Conservation (phyloP, 768 basidiomycete species). For the Auriscalpium orientale region DNA sequence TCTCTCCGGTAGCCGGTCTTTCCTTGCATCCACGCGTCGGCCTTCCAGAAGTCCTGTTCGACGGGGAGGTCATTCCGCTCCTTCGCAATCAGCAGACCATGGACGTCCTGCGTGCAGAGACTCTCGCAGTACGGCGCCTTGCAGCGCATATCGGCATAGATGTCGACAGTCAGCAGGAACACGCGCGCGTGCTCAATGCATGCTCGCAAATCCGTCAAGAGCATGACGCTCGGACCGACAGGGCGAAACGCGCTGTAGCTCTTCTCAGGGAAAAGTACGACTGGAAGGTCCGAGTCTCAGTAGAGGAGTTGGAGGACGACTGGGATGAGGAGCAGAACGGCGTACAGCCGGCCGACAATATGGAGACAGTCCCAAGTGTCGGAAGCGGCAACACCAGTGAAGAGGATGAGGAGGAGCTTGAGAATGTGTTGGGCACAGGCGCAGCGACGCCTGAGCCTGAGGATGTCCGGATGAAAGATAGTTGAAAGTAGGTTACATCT, state of each 20-base stretch:
- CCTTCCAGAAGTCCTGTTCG: conserved; percentile 60
- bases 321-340: conserved; percentile 26
- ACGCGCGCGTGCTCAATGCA: conserved; percentile 43
- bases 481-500: no score
- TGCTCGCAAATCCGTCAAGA: conserved; percentile 59
- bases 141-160: conserved; percentile 45
- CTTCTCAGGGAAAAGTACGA: conserved; percentile 77
- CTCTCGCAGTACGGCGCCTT: conserved; percentile 62
- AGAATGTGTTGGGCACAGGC: conserved; percentile 13
- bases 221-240: conserved; percentile 70
- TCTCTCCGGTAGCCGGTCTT: conserved; percentile 40
- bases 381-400: conserved; percentile 13
- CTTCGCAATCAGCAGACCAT: conserved; percentile 75
- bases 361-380: conserved; percentile 29
- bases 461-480: conserved; percentile 9
- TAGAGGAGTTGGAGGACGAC: conserved; percentile 60
- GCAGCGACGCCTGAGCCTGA: conserved; percentile 11
- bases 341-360: conserved; percentile 62
- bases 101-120: conserved; percentile 66
- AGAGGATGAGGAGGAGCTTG: conserved; percentile 14
- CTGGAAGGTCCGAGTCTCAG: conserved; percentile 75
- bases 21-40: conserved; percentile 54
- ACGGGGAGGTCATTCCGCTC: conserved; percentile 65
- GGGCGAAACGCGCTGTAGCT: conserved; percentile 70
- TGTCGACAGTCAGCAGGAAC: conserved; percentile 23